phyloP scores from a whole-genome alignment of 768 basidiomycete species.

The Russula earlei region DNA sequence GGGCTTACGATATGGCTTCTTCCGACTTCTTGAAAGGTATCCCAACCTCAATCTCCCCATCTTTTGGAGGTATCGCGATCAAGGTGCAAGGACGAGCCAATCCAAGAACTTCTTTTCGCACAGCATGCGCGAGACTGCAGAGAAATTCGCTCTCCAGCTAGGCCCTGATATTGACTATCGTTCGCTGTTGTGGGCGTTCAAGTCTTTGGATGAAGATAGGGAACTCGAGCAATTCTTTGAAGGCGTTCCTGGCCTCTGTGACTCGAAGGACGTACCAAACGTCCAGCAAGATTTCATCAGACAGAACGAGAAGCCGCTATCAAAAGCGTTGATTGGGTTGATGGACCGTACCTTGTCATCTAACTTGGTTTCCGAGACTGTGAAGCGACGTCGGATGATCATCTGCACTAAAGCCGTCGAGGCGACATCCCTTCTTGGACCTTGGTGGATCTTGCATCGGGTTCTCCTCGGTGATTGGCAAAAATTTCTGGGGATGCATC shows the following conservation, averaged over 20 bases:
- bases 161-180: not conserved
- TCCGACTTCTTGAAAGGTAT: not conserved
- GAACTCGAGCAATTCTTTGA: slow-evolving; percentile 6
- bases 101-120: not conserved
- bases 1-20: not conserved
- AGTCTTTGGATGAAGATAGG: not conserved
- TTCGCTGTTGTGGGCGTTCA: not conserved
- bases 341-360: slow-evolving; percentile 5
- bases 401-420: not conserved
- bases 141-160: not conserved
- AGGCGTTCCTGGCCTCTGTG: not conserved
- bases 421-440: not conserved
- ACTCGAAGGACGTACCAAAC: not conserved
- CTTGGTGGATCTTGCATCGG: not conserved
- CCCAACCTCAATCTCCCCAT: too few species aligned
- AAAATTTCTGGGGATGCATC: not conserved
- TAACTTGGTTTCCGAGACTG: not conserved
- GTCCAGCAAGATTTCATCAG: not conserved
- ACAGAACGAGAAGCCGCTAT: not conserved
- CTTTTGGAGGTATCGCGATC: too few species aligned
- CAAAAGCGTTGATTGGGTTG: not conserved
- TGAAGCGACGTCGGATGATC: not conserved
- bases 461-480: not conserved
- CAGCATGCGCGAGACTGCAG: not conserved
- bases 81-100: too few species aligned